Percentiles rank a stretch among this genome's conserved stretches.
phyloP scores from a whole-genome alignment of 352 stramenopile genomes.

The Globisporangium echinulatum region DNA sequence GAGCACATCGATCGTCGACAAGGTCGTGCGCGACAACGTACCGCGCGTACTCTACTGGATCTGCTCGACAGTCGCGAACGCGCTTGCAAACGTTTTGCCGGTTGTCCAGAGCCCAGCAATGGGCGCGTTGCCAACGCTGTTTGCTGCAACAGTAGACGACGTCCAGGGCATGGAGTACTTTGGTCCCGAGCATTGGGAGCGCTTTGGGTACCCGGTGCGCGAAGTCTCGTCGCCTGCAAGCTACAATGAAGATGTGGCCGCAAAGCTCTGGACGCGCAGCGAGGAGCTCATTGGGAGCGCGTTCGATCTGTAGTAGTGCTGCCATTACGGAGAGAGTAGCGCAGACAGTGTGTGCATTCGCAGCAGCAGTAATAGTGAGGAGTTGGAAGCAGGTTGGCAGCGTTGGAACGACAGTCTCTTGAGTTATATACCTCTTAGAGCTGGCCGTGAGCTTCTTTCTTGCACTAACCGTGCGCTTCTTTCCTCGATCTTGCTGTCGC shows the following conservation, averaged over 20 bases:
- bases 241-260: slow-evolving; percentile 9
- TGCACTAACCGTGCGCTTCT: too few species aligned
- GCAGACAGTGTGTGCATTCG: neutral
- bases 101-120: slow-evolving; percentile 34
- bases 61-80: slow-evolving; percentile 10
- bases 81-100: slow-evolving; percentile 31
- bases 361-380: neutral
- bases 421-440: too few species aligned
- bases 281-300: slow-evolving; percentile 9
- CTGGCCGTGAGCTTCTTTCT: too few species aligned
- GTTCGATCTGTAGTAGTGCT: slow-evolving; percentile 19
- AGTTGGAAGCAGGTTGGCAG: neutral
- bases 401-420: too few species aligned
- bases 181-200: neutral
- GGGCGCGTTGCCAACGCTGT: slow-evolving; percentile 45
- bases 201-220: slow-evolving; percentile 12
- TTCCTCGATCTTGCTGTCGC: too few species aligned
- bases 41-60: slow-evolving; percentile 26
- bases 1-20: slow-evolving; percentile 46
- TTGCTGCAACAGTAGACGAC: slow-evolving; percentile 30
- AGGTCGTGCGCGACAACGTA: slow-evolving; percentile 31
- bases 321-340: neutral
- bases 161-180: neutral
- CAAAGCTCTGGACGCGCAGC: slow-evolving; percentile 13
- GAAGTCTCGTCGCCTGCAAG: slow-evolving; percentile 11